Percentiles rank a stretch among this genome's conserved stretches.
Conservation (phyloP, 306 rosid species). For the Cucurbita argyrosperma region DNA sequence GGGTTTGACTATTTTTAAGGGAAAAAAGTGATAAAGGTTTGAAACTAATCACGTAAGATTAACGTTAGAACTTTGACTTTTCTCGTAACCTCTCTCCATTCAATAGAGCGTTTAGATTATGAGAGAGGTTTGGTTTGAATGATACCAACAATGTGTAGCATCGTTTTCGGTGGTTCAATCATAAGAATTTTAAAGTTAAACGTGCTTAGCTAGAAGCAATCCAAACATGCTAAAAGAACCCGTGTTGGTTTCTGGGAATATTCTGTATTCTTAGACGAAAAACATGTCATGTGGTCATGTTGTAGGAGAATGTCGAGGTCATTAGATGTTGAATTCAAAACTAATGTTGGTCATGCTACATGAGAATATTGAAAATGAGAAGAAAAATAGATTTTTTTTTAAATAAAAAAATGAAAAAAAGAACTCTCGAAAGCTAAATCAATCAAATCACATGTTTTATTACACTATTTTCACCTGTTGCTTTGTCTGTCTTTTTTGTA, state of each 20-base stretch:
- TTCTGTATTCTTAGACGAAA: too few relatives aligned
- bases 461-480: neutral
- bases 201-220: too few relatives aligned
- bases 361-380: neutral
- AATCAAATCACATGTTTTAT: neutral
- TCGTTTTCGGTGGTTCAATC: too few relatives aligned
- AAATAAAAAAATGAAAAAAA: neutral
- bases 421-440: neutral
- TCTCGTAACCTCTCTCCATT: neutral
- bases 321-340: too few relatives aligned
- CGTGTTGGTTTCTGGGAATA: too few relatives aligned
- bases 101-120: neutral
- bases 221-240: too few relatives aligned
- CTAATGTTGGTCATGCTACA: too few relatives aligned
- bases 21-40: neutral
- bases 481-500: neutral
- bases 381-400: neutral
- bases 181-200: too few relatives aligned
- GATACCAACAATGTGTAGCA: neutral
- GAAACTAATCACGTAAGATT: neutral
- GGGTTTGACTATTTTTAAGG: too few relatives aligned
- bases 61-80: neutral
- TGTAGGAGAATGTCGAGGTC: too few relatives aligned
- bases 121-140: neutral
- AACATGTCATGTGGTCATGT: too few relatives aligned